Evolutionary conservation across 1,284 basidiomycete species (phyloP).

Genomic region (Gomphus bonarii): DNA sequence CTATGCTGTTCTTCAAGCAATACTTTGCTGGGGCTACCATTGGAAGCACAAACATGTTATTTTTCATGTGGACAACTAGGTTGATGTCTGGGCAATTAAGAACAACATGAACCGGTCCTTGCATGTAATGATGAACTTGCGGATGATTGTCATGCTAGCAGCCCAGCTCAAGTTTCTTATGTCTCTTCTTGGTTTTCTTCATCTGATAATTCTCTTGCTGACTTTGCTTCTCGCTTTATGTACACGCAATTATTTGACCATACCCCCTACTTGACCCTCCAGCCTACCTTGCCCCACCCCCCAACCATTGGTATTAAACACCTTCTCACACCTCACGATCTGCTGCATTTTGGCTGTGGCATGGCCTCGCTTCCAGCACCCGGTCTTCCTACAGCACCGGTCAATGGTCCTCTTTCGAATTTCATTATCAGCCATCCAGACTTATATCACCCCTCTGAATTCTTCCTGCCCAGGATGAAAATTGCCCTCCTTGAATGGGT

Average conservation of each 20-base stretch:
- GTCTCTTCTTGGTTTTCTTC: slow-evolving; percentile 14
- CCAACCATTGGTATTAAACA: slow-evolving; percentile 20
- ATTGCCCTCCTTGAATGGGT: slow-evolving; percentile 23
- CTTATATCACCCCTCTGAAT: slow-evolving; percentile 12
- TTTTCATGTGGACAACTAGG: background rate
- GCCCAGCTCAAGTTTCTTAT: slow-evolving; percentile 12
- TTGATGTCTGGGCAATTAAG: background rate
- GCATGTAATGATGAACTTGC: slow-evolving; percentile 11
- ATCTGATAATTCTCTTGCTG: slow-evolving; percentile 14
- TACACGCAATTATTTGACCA: slow-evolving; percentile 20
- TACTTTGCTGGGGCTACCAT: too few species aligned
- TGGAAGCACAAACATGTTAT: background rate
- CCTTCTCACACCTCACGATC: slow-evolving; percentile 19
- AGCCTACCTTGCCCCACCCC: slow-evolving; percentile 19
- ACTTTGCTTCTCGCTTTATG: slow-evolving; percentile 14
- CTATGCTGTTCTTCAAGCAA: too few species aligned
- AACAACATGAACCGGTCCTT: background rate
- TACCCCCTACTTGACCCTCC: slow-evolving; percentile 17
- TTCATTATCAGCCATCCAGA: slow-evolving; percentile 18
- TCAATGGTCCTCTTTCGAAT: slow-evolving; percentile 21
- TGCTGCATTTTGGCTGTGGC: slow-evolving; percentile 13
- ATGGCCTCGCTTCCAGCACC: slow-evolving; percentile 16
- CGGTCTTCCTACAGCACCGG: slow-evolving; percentile 18
- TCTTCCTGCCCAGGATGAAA: slow-evolving; percentile 21
- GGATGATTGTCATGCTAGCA: slow-evolving; percentile 12